Percentiles rank a stretch among this genome's conserved stretches.
These are phyloP conservation scores for Sporothrix protearum DNA, from an alignment of 2,329 filamentous ascomycete species.

Conservation along the genomic window DNA sequence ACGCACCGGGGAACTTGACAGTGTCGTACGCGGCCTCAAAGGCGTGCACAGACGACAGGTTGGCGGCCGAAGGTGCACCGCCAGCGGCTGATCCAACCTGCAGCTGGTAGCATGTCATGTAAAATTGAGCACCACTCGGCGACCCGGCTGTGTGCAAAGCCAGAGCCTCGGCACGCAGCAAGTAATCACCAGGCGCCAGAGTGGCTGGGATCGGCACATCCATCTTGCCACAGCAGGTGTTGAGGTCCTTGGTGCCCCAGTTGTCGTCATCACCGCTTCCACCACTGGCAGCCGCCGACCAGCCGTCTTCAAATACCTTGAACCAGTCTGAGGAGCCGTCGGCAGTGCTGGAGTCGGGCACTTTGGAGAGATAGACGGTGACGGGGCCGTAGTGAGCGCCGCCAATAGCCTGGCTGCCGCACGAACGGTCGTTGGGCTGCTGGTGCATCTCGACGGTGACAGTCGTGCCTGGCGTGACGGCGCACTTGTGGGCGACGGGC, in stretches of 20 bases:
- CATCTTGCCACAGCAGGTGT: conserved; percentile 42
- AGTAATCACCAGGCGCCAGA: conserved; percentile 40
- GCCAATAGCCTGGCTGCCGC: conserved; percentile 48
- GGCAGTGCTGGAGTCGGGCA: conserved; percentile 44
- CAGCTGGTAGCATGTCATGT: conserved; percentile 42
- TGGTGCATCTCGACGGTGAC: conserved; percentile 58
- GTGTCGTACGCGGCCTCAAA: not conserved
- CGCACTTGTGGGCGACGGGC: conserved; percentile 42
- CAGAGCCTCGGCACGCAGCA: conserved; percentile 48
- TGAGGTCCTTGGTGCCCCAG: conserved; percentile 46
- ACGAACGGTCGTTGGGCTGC: conserved; percentile 42
- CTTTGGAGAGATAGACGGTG: conserved; percentile 47
- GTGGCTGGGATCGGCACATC: conserved; percentile 37
- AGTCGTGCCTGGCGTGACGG: conserved; percentile 45
- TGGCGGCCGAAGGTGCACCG: conserved; percentile 31
- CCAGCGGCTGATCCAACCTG: conserved; percentile 31
- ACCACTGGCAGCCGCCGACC: conserved; percentile 37
- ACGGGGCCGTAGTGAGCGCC: conserved; percentile 52
- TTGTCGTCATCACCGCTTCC: conserved; percentile 42
- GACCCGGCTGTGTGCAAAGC: conserved; percentile 45
- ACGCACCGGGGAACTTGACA: conserved; percentile 44
- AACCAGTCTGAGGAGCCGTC: conserved; percentile 47
- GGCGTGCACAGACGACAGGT: conserved; percentile 28
- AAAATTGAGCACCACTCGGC: conserved; percentile 38
- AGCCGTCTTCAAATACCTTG: conserved; percentile 49